Percentiles rank a stretch among this genome's conserved stretches.
phyloP scores from a whole-genome alignment of 306 rosid genomes.

The Medicago truncatula region MtrunA17r5.0-ANR NC_053046.1:11301001-11301500 shows the following conservation, averaged over 20 bases:
- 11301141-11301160: slow-evolving; percentile 69
- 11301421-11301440: slow-evolving; percentile 80
- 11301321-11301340: slow-evolving; percentile 75
- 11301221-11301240: slow-evolving; percentile 98
- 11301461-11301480: slow-evolving; percentile 80
- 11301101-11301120: slow-evolving; percentile 76
- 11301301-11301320: slow-evolving; percentile 71
- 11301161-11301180: slow-evolving; percentile 57
- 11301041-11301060: slow-evolving; percentile 69
- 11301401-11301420: slow-evolving; percentile 93
- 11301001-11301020: slow-evolving; percentile 44
- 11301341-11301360: slow-evolving; percentile 74
- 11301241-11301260: slow-evolving; percentile 96
- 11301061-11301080: slow-evolving; percentile 58
- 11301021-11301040: slow-evolving; percentile 47
- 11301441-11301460: slow-evolving; percentile 79
- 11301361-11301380: slow-evolving; percentile 94
- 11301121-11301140: slow-evolving; percentile 92
- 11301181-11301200: slow-evolving; percentile 76
- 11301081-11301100: slow-evolving; percentile 64
- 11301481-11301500: slow-evolving; percentile 12
- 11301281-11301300: slow-evolving; percentile 86
- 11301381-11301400: slow-evolving; percentile 91
- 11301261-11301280: slow-evolving; percentile 69
- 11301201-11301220: slow-evolving; percentile 93